Evolutionary conservation across 495 filamentous ascomycete species (phyloP), one percentile per base, ranked within the genome.

Genomic region (Chaetomium cochliodes): DNA sequence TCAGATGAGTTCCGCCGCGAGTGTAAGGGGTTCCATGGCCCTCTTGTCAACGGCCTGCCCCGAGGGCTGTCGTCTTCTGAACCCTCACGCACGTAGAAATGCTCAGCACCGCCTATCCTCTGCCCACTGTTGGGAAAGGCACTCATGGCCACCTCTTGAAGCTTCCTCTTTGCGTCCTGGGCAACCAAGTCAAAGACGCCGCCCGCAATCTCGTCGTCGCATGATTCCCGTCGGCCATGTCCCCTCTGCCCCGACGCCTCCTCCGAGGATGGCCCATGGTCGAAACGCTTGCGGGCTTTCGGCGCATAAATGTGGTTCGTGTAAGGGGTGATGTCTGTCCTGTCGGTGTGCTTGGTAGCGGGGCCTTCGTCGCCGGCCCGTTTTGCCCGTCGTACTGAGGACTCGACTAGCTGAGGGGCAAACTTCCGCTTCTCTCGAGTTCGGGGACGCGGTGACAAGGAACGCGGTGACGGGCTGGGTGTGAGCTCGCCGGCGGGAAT

Each of bases 181-280:
- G 89, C 88, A 23, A 91, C 90, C 58, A 96, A 77, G 23, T 88
- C 85, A 20, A 93, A 82, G 47, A 96, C 75, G 67, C 92, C 92
- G 15, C 87, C 87, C 51, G 87, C 87, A 63, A 90, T 87, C 64
- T 84, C 80, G 42, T 87, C 87, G 74, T 93, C 87, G 57, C 86
- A 87, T 56, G 81, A 78, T 79, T 89, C 80, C 79, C 87, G 70
- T 50, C 80, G 77, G 42, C 74, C 67, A 37, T 74, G 73, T 2
- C 67, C 72, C 64, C 64, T 73, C 12, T 49, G 61, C 50, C 65
- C 54, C 33, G 65, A 46, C 37, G 56, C 63, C 18, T 39, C 55
- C 23, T 47, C 68, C 62, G 76, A 52, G 58, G 67, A 50, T 55
- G 63, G 65, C 44, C 60, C 76, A 61, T 70, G 71, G 53, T 69